Conservation (phyloP, 1,284 basidiomycete genomes). For the Cryptococcus maquisensis region DNA sequence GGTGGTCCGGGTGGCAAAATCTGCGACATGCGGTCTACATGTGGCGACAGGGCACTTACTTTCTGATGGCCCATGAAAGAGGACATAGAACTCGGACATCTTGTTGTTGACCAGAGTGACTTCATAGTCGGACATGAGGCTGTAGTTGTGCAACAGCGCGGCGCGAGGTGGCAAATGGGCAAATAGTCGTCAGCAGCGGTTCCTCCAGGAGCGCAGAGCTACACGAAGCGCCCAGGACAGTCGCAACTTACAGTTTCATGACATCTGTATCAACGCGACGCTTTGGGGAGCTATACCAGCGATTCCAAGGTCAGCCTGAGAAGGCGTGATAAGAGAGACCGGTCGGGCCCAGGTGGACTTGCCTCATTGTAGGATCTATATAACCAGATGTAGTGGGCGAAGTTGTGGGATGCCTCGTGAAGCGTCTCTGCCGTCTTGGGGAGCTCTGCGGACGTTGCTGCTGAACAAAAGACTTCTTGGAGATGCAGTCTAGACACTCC, state of each 20-base stretch:
- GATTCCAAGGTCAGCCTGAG: background rate
- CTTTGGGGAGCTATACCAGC: slow-evolving; percentile 64
- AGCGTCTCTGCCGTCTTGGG: no score
- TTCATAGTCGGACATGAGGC: slow-evolving; percentile 95
- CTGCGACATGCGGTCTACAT: background rate
- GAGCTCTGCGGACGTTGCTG: no score
- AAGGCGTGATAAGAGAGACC: background rate
- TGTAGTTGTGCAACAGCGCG: slow-evolving; percentile 42
- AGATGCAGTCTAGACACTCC: no score
- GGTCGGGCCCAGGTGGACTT: background rate
- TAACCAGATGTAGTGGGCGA: no score
- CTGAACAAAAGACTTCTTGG: no score
- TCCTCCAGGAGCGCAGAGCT: background rate
- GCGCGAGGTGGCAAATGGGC: slow-evolving; percentile 8
- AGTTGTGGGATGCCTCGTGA: no score
- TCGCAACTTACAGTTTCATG: slow-evolving; percentile 82
- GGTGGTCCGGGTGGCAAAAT: slow-evolving; percentile 1
- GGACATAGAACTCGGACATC: slow-evolving; percentile 98
- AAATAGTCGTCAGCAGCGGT: slow-evolving; percentile 6
- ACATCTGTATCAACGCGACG: slow-evolving; percentile 98
- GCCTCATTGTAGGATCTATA: background rate
- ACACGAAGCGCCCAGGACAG: background rate
- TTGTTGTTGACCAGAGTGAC: slow-evolving; percentile 95
- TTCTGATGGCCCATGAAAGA: slow-evolving; percentile 88
- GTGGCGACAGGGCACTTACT: slow-evolving; percentile 59